Conservation (phyloP, 441 rosid genomes). For the Adansonia gregorii region DNA sequence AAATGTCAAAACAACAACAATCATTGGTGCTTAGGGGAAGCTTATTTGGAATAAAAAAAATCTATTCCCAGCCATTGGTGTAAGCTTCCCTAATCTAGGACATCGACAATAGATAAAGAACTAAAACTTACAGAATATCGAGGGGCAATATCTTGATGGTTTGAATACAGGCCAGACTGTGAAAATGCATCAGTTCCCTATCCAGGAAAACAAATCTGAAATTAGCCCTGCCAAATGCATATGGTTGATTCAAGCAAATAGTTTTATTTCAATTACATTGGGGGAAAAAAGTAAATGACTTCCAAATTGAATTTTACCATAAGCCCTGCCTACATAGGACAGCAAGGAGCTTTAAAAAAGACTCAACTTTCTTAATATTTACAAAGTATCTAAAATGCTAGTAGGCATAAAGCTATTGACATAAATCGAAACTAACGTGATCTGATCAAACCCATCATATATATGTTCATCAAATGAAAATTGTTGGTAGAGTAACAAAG, state of each 20-base stretch:
- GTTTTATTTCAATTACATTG: background rate
- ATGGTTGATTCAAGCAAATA: background rate
- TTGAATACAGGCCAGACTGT: conserved; percentile 89
- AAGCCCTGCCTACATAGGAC: background rate
- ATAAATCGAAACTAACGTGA: background rate
- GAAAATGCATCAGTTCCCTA: conserved; percentile 92
- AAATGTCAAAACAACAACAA: conserved; percentile 1
- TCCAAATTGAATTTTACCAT: background rate
- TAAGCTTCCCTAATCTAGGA: conserved; percentile 6
- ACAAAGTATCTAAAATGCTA: background rate
- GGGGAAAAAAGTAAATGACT: background rate
- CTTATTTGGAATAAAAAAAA: background rate
- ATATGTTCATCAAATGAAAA: background rate
- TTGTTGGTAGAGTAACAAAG: background rate
- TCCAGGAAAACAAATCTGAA: conserved; percentile 18
- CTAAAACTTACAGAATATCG: conserved; percentile 79
- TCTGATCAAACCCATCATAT: background rate
- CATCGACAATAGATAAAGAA: background rate
- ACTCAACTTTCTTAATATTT: background rate
- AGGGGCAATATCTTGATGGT: conserved; percentile 96
- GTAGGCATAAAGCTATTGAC: background rate
- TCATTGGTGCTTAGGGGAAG: background rate
- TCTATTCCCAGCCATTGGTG: background rate
- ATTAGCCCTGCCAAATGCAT: background rate
- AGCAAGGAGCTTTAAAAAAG: background rate